phyloP scores from a whole-genome alignment of 495 filamentous ascomycete species.

The Penicillium coffeae region DNA sequence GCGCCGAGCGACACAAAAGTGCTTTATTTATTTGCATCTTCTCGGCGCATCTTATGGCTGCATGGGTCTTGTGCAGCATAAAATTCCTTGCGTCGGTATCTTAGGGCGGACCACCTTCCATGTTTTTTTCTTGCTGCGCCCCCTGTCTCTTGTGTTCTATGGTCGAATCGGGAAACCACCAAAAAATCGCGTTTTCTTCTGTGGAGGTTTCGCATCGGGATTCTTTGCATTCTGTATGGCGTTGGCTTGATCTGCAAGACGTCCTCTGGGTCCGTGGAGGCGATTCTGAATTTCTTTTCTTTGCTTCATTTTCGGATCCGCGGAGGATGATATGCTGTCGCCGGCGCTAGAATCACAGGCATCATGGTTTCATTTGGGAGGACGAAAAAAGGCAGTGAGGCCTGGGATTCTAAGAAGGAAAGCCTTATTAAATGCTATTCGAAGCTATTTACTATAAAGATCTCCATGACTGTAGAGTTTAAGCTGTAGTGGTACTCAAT shows the following conservation, averaged over 20 bases:
- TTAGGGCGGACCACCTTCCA: conserved; percentile 38
- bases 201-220: conserved; percentile 30
- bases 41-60: conserved; percentile 41
- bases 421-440: conserved; percentile 26
- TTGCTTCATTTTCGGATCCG: conserved; percentile 39
- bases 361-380: conserved; percentile 19
- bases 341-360: conserved; percentile 31
- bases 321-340: conserved; percentile 38
- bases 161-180: conserved; percentile 13
- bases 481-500: no score
- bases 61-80: conserved; percentile 44
- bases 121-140: conserved; percentile 31
- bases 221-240: conserved; percentile 49
- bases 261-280: conserved; percentile 39
- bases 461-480: background rate
- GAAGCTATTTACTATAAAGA: conserved; percentile 13
- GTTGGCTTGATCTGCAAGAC: conserved; percentile 50
- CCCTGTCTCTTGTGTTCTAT: conserved; percentile 20
- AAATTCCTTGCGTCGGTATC: conserved; percentile 52
- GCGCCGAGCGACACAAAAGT: conserved; percentile 45
- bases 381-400: conserved; percentile 12
- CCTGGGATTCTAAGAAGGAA: conserved; percentile 23
- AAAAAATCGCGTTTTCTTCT: conserved; percentile 26
- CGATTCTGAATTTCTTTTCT: conserved; percentile 30
- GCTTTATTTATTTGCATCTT: conserved; percentile 44